Evolutionary conservation across 1,284 basidiomycete genomes (phyloP), one percentile per base, ranked within the genome.

Genomic region (Ustilago nuda): DNA sequence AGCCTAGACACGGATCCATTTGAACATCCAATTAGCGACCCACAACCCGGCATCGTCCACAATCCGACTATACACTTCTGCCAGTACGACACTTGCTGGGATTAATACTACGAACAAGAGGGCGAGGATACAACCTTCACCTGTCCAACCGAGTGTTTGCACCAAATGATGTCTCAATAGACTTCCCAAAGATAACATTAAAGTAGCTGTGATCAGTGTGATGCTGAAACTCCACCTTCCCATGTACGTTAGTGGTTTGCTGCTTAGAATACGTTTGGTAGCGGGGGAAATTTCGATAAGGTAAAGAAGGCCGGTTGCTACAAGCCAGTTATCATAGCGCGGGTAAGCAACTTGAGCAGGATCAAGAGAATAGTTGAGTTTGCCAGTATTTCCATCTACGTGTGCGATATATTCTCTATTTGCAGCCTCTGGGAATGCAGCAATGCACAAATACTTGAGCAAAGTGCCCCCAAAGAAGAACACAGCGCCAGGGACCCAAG

Each of bases 391-490:
- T 30, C 68, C 63, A 54, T 79, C 63, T 5, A 74, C 76, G 36
- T 82, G 81, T 0, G 66, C 71, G 6, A 68, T 54, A 30, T 71
- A 27, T 51, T 82, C 81, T 45, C 64, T 45, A 9, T 75, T 48
- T 4, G 62, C 56, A n/a, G 45, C 56, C 0, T 45, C 41, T 0
- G 81, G 81, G 13, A 72, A 12, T 0, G 64, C 72, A 1, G 75
- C 72, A 12, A 70, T 64, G 77, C 80, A 82, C 50, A 81, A 58
- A 37, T 80, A 81, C 61, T 82, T 82, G 61, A 81, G 62, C 30
- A 69, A 19, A 27, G 74, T 50, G 4, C 81, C 81, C 19, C 74
- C 13, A 0, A 27, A 8, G 17, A 66, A 11, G 23, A 79, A 56
- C 2, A 63, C n/a, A 5, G 61, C 19, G 6, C 72, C 70, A 1